These are phyloP conservation scores for Skeletonema grethae DNA, from an alignment of 108 stramenopile genomes.

Conservation along the genomic window DNA sequence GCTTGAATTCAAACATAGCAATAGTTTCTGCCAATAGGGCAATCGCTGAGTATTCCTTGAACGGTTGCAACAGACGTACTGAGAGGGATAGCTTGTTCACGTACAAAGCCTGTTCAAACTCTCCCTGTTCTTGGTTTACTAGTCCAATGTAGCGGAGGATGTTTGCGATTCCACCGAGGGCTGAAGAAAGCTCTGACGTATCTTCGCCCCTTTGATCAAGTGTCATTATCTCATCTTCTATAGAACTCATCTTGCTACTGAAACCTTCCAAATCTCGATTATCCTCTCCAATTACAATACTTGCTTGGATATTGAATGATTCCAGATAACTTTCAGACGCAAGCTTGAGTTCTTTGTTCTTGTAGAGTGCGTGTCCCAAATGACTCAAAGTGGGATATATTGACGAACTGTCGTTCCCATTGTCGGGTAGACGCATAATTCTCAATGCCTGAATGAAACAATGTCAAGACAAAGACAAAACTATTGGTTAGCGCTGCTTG, in stretches of 20 bases:
- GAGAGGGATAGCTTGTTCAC: conserved; percentile 48
- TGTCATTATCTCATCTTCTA: conserved; percentile 17
- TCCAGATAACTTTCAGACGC: conserved; percentile 50
- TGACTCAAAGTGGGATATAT: conserved; percentile 50
- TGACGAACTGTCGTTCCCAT: conserved; percentile 27
- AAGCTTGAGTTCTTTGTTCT: conserved; percentile 42
- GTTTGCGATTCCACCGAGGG: conserved; percentile 48
- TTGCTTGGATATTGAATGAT: conserved; percentile 54
- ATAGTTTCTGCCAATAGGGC: conserved; percentile 55
- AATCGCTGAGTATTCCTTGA: conserved; percentile 47
- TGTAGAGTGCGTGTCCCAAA: conserved; percentile 49
- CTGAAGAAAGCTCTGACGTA: conserved; percentile 18
- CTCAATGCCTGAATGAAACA: conserved; percentile 31
- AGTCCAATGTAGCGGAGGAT: conserved; percentile 55
- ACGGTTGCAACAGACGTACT: conserved; percentile 44
- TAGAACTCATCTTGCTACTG: conserved; percentile 22
- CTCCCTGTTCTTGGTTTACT: conserved; percentile 47
- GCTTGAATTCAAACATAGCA: conserved; percentile 56
- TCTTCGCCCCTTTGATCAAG: conserved; percentile 24
- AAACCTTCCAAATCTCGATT: conserved; percentile 36
- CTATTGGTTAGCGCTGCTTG: background rate
- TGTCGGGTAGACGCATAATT: conserved; percentile 33
- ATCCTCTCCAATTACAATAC: conserved; percentile 42
- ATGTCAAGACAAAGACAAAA: background rate
- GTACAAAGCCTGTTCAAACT: conserved; percentile 41